A percentile compares a stretch with the other conserved stretches of the same genome.
Evolutionary conservation across 1,139 yeast genomes (phyloP).

Genomic region (Debaryomyces sp.): DNA sequence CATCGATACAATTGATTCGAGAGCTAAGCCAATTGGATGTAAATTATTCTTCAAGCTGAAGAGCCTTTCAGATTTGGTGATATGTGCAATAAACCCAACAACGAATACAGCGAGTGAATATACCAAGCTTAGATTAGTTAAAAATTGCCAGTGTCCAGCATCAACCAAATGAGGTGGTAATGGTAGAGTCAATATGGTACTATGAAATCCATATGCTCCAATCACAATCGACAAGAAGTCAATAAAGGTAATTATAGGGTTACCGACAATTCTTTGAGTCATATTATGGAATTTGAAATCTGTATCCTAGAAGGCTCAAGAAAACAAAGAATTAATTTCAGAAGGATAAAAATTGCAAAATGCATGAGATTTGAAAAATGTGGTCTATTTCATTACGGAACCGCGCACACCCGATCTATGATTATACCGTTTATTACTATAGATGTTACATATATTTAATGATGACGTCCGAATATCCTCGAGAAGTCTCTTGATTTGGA

Average conservation of each 20-base stretch:
- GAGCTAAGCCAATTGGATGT: constrained; percentile 55
- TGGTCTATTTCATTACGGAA: not conserved
- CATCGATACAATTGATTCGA: constrained; percentile 60
- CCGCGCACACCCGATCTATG: not conserved
- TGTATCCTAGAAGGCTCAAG: not conserved
- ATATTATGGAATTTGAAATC: not conserved
- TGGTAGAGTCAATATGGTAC: constrained; percentile 16
- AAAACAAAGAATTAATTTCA: not conserved
- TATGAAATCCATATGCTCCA: constrained; percentile 34
- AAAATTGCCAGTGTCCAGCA: constrained; percentile 71
- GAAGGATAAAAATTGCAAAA: not conserved
- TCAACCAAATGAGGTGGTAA: constrained; percentile 51
- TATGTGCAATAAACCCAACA: constrained; percentile 45
- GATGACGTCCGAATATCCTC: constrained; percentile 18
- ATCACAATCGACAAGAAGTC: constrained; percentile 30
- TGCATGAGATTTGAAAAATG: not conserved
- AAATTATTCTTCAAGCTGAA: constrained; percentile 37
- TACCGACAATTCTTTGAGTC: constrained; percentile 33
- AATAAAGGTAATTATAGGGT: constrained; percentile 27
- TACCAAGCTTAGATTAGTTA: constrained; percentile 53
- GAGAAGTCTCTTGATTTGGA: constrained; percentile 24
- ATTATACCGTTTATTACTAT: not conserved
- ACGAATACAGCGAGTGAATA: constrained; percentile 49
- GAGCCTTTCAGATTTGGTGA: constrained; percentile 23
- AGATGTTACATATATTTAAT: not conserved